Evolutionary conservation across 1,139 yeast genomes (phyloP), one percentile per base, ranked within the genome.

Genomic region (Entelexis paramagnoliae): DNA sequence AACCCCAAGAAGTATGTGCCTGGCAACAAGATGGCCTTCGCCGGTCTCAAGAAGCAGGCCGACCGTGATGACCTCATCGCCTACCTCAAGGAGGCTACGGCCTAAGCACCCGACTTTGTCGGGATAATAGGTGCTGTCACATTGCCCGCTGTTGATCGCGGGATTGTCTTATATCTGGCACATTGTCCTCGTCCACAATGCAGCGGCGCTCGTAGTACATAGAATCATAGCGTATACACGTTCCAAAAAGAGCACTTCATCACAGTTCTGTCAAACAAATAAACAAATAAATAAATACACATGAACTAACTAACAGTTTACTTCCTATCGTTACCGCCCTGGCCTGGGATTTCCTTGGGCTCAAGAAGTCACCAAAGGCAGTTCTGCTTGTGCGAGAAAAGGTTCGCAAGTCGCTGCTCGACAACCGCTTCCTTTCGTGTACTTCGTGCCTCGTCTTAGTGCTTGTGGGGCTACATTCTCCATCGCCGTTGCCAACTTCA

Each of bases 1-100:
- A 93, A 91, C 86, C 98, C 98, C 77, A 91, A 91, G 95, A 91
- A 91, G 79, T 91, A 88, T 78, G 88, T 91, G 65, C 98, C 98
- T 69, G 98, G 98, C 74, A 91, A 97, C 77, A 91, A 91, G 83
- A 91, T 91, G 98, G 98, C 98, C 62, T 91, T 91, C 68, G 98
- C 96, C 77, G 98, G 98, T 76, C 82, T 91, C 74, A 91, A 91
- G 91, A 91, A 91, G 81, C 81, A 89, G 63, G 91, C 88, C 84
- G 98, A 91, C 79, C 87, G 97, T 82, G 85, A 87, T 76, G 97
- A 91, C 72, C 78, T 91, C 72, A 75, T 91, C 67, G 79, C 98
- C 65, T 91, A 87, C 84, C 80, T 89, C 76, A 78, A 76, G 64
- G 71, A 72, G 59, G 95, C 96, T 62, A 75, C 86, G 71, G 66